A percentile compares a stretch with the other conserved stretches of the same genome.
Conservation (phyloP, 2,329 filamentous ascomycete genomes). For the Cladosporium sp. region DNA sequence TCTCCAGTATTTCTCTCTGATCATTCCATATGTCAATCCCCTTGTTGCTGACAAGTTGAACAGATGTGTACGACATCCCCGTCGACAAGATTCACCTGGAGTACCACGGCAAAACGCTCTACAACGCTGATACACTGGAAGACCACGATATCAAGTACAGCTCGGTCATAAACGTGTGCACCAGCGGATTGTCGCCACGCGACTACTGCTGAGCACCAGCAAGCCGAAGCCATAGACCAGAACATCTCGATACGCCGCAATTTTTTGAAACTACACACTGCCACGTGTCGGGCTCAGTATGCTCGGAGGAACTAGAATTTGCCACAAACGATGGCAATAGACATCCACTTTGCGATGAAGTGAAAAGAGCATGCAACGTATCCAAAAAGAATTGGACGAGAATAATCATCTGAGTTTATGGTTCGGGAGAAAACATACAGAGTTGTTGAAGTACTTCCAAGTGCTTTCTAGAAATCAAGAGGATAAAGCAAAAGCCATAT, state of each 20-base stretch:
- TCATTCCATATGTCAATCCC: no score
- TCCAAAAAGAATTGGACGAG: not conserved
- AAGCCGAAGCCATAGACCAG: not conserved
- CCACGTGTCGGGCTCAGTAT: not conserved
- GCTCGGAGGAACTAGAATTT: no score
- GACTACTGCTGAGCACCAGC: not conserved
- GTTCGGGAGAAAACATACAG: no score
- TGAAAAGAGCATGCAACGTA: not conserved
- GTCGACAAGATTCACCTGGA: no score
- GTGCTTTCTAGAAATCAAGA: not conserved
- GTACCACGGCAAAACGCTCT: no score
- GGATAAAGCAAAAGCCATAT: not conserved
- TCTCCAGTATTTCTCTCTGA: no score
- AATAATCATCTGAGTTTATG: no score
- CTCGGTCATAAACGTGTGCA: not conserved
- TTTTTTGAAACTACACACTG: not conserved
- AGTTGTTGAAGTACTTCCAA: not conserved
- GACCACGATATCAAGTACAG: not conserved
- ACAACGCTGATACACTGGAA: no score
- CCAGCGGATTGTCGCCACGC: not conserved
- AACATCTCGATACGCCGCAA: not conserved
- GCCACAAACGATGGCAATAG: no score
- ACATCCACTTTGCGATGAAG: no score
- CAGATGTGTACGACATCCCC: no score
- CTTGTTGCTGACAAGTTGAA: no score